These are phyloP conservation scores for Juglanconis sp. DNA, from an alignment of 2,329 filamentous ascomycete species.

Conservation along the genomic window DNA sequence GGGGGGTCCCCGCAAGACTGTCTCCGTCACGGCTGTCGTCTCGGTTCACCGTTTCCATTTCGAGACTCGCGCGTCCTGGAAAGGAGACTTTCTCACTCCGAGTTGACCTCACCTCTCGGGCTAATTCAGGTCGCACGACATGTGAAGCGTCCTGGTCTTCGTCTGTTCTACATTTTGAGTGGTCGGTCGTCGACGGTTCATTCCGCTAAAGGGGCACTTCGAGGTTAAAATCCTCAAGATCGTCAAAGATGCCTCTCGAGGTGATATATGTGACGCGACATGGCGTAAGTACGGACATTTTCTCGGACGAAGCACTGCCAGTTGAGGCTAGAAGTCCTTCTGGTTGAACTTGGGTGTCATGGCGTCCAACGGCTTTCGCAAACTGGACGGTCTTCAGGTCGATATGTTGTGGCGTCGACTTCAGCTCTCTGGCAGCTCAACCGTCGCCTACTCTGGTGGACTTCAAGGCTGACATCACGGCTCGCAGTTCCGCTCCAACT, in stretches of 20 bases:
- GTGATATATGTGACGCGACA: slow-evolving; percentile 73
- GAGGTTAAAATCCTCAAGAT: neutral
- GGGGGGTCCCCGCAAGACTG: too few relatives aligned
- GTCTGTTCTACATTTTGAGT: neutral
- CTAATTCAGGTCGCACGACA: neutral
- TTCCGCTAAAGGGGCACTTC: neutral
- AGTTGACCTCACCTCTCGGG: neutral
- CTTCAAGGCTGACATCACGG: slow-evolving; percentile 11
- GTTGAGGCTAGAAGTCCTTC: too few relatives aligned
- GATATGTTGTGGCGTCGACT: slow-evolving; percentile 1
- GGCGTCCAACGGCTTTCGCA: too few relatives aligned
- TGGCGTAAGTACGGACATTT: slow-evolving; percentile 54
- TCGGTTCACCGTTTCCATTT: neutral
- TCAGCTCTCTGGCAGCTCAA: neutral
- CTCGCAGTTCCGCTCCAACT: slow-evolving; percentile 80
- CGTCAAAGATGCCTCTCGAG: slow-evolving; percentile 57
- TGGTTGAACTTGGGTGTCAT: too few relatives aligned
- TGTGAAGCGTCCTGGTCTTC: neutral
- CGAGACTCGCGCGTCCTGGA: too few relatives aligned
- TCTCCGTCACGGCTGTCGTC: neutral
- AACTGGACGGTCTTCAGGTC: neutral
- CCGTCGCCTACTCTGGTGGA: neutral
- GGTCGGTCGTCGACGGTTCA: neutral
- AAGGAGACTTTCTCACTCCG: neutral
- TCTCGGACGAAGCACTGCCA: too few relatives aligned